Conservation (phyloP, 2,329 filamentous ascomycete genomes). For the Alternaria postmessia region DNA sequence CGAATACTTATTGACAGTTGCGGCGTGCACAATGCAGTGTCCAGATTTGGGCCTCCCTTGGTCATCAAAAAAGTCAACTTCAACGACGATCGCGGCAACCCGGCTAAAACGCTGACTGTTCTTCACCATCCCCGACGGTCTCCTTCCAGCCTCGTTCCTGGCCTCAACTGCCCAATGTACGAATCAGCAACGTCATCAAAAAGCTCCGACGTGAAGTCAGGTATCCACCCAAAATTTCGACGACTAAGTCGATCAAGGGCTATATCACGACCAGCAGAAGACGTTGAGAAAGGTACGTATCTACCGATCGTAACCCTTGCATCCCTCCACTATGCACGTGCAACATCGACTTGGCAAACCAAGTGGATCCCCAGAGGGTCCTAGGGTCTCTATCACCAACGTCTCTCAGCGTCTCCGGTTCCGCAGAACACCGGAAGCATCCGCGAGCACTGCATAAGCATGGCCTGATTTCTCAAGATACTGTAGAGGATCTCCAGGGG, state of each 20-base stretch:
- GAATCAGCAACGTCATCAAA: conserved; percentile 3
- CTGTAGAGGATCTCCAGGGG: background rate
- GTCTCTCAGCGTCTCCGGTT: background rate
- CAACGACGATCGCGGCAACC: background rate
- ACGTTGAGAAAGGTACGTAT: background rate
- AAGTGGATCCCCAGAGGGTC: background rate
- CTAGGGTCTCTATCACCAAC: background rate
- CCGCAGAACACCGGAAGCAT: background rate
- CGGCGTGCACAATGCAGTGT: background rate
- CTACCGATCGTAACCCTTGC: background rate
- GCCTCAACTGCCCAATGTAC: background rate
- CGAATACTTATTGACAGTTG: background rate
- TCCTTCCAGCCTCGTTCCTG: background rate
- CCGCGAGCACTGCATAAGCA: background rate
- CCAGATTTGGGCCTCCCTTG: background rate
- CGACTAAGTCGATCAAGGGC: background rate
- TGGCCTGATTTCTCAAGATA: background rate
- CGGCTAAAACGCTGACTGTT: background rate
- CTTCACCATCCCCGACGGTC: background rate
- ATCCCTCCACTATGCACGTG: conserved; percentile 1
- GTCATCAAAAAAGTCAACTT: background rate
- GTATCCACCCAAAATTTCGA: background rate
- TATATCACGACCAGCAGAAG: background rate
- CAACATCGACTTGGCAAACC: background rate
- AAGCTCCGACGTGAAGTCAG: background rate